A percentile compares a stretch with the other conserved stretches of the same genome.
Evolutionary conservation across 228 moss, liverwort and hornwort species (phyloP).

Genomic region (Sphagnum fallax): DNA sequence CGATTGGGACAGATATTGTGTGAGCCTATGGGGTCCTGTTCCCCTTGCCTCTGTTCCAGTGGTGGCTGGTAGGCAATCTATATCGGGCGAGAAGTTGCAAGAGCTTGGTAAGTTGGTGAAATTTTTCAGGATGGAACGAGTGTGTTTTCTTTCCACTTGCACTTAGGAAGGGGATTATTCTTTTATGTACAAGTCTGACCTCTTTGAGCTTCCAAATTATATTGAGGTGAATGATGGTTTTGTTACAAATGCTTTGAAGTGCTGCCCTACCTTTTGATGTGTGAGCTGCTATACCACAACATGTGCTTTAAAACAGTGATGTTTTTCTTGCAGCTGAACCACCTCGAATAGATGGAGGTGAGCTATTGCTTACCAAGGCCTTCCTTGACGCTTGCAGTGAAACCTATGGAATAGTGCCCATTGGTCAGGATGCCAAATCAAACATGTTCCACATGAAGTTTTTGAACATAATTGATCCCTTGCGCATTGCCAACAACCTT

Average conservation of each 20-base stretch:
- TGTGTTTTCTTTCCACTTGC: neutral
- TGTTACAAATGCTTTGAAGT: too few species aligned
- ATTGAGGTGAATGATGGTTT: neutral
- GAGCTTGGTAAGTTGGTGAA: slow-evolving; percentile 17
- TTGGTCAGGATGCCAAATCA: slow-evolving; percentile 34
- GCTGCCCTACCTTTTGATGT: too few species aligned
- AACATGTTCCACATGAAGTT: slow-evolving; percentile 46
- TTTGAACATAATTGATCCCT: slow-evolving; percentile 79
- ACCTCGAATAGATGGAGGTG: slow-evolving; percentile 42
- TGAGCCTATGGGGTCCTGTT: slow-evolving; percentile 69
- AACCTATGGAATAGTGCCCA: slow-evolving; percentile 29
- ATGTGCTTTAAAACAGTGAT: slow-evolving; percentile 43
- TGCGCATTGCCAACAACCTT: slow-evolving; percentile 75
- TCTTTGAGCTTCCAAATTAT: neutral
- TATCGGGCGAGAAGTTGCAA: slow-evolving; percentile 5
- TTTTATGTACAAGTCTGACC: neutral
- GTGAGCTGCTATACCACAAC: too few species aligned
- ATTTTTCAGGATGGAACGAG: neutral
- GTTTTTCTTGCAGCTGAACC: slow-evolving; percentile 49
- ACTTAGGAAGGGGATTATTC: neutral
- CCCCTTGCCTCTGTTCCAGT: slow-evolving; percentile 32
- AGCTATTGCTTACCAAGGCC: slow-evolving; percentile 56
- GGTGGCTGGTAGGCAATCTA: slow-evolving; percentile 17
- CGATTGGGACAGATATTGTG: slow-evolving; percentile 70
- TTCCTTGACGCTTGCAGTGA: slow-evolving; percentile 55